Base-by-base conservation (phyloP, 2,329 filamentous ascomycete genomes). In the Neonectria ditissima region DNA sequence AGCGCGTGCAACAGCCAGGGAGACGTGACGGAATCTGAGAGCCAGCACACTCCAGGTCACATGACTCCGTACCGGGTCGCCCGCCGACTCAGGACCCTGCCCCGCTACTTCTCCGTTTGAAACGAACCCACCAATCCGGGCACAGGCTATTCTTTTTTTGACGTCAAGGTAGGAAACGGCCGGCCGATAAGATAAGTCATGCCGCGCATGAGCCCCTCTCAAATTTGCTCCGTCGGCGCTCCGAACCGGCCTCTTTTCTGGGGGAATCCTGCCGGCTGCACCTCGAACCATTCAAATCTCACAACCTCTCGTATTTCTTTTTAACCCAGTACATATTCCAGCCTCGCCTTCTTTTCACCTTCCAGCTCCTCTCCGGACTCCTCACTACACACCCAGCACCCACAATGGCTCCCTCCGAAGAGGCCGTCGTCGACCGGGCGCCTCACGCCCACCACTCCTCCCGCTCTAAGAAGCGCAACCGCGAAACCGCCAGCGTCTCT, bases 401-500 rank as follows among this genome's bases (percentile, higher is more conserved):
- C 22, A 48, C 63, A 65, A 79, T 78, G 77, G 72, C 74, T 37
- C 69, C 73, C 58, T 69, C 69, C 51, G 73, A 75, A 59, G 72
- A 65, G 32, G 65, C 63, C 44, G 66, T 51, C 11, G 37, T 53
- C 39, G 30, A 34, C 37, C 37, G 52, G 14, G 13, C 22, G 34
- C 37, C 28, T 26, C 28, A 45, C 43, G 18, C n/a, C 43, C 34
- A 58, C n/a, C n/a, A n/a, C n/a, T n/a, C n/a, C n/a, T 10, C 63
- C 44, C 22, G 44, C 50, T 20, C 75, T 32, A 75, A 73, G 62
- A 80, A 76, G 63, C 75, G 76, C 64, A 65, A 62, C 39, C 63
- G 59, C 56, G 75, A 75, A 39, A 60, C 56, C 22, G 66, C 69
- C 48, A 76, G 72, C 66, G 62, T 66, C 56, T 75, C 74, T 1